Evolutionary conservation across 2,329 filamentous ascomycete genomes (phyloP).

Genomic region (Drechslerella coelobrocha): DNA sequence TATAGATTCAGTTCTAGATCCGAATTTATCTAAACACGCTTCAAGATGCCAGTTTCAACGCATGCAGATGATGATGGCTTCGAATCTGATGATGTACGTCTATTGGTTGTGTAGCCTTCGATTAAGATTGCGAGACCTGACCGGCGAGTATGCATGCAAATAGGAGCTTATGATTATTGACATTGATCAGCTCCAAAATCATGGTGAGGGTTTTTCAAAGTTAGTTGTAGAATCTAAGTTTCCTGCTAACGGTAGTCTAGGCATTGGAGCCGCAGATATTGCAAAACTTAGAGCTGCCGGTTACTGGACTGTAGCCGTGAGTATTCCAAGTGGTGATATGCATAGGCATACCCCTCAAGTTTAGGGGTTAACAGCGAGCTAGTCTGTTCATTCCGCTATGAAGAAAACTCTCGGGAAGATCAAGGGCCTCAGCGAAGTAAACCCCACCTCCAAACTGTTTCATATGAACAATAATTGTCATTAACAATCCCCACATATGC

Average conservation of each 20-base stretch:
- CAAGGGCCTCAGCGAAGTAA: constrained; percentile 62
- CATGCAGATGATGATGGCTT: constrained; percentile 29
- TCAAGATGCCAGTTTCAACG: constrained; percentile 35
- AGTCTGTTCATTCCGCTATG: constrained; percentile 69
- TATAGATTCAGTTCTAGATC: background rate
- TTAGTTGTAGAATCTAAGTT: background rate
- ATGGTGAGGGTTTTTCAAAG: constrained; percentile 61
- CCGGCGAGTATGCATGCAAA: background rate
- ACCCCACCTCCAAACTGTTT: background rate
- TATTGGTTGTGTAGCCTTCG: background rate
- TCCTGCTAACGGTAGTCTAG: constrained; percentile 54
- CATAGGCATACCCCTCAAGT: background rate
- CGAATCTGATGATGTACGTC: constrained; percentile 47
- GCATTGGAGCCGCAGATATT: constrained; percentile 71
- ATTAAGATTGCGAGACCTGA: background rate
- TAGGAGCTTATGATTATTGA: constrained; percentile 68
- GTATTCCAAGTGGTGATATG: constrained; percentile 33
- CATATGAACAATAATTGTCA: background rate
- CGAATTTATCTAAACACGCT: background rate
- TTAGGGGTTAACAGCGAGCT: constrained; percentile 18
- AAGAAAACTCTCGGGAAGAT: constrained; percentile 69
- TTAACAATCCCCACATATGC: background rate
- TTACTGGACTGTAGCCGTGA: constrained; percentile 69
- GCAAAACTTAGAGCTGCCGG: constrained; percentile 69
- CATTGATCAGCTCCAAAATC: constrained; percentile 70